phyloP scores from a whole-genome alignment of 192 early-diverging fungal genomes.

The Backusella morwellensis region DNA sequence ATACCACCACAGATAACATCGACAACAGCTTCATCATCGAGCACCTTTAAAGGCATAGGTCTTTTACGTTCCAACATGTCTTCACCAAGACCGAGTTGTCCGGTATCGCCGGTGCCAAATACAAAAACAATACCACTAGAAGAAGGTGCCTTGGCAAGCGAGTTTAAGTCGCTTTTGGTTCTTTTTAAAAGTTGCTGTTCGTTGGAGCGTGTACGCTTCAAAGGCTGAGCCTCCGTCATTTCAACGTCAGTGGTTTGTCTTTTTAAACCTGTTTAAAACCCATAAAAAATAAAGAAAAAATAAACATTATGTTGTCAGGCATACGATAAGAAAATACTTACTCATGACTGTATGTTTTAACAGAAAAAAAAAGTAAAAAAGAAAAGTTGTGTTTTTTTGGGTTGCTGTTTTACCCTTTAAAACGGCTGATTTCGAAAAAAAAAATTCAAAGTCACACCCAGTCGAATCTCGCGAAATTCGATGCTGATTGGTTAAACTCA shows the following conservation, averaged over 20 bases:
- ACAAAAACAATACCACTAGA: slow-evolving; percentile 66
- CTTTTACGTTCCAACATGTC: slow-evolving; percentile 79
- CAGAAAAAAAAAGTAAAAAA: background rate
- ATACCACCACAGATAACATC: slow-evolving; percentile 84
- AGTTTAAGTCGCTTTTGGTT: background rate
- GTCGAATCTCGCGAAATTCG: too few relatives aligned
- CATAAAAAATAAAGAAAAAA: background rate
- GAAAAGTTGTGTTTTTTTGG: background rate
- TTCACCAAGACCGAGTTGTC: slow-evolving; percentile 89
- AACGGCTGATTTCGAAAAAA: background rate
- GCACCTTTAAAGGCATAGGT: slow-evolving; percentile 61
- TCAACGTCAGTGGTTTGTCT: slow-evolving; percentile 14
- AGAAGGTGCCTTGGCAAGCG: slow-evolving; percentile 12
- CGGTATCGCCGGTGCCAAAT: slow-evolving; percentile 87
- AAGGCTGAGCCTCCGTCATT: background rate
- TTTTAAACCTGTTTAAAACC: background rate
- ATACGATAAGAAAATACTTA: background rate
- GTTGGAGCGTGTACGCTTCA: background rate
- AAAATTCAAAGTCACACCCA: background rate
- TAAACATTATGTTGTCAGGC: background rate
- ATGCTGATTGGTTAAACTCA: too few relatives aligned
- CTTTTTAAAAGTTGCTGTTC: background rate
- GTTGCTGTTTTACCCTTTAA: background rate
- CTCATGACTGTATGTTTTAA: background rate
- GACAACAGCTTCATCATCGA: slow-evolving; percentile 74